A percentile compares a stretch with the other conserved stretches of the same genome.
These are phyloP conservation scores for Chalara sp. DNA, from an alignment of 2,329 filamentous ascomycete species.

Conservation along the genomic window DNA sequence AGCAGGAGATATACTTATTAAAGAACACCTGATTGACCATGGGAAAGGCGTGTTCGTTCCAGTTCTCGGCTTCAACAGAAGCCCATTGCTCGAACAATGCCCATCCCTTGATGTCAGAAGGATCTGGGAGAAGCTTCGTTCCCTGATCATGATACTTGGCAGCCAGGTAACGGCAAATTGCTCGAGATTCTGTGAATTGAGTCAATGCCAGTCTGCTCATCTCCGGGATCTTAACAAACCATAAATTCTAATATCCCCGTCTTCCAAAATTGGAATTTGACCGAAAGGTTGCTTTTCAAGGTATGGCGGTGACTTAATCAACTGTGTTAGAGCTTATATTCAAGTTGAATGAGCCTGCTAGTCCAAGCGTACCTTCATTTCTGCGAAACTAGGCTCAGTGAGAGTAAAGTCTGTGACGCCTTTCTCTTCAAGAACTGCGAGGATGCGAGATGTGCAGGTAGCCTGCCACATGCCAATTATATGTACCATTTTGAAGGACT, in stretches of 20 bases:
- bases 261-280: slow-evolving; percentile 32
- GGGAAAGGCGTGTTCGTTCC: slow-evolving; percentile 20
- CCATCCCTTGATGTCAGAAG: neutral
- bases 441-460: slow-evolving; percentile 33
- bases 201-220: neutral
- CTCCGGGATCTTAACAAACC: neutral
- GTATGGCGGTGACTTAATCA: slow-evolving; percentile 6
- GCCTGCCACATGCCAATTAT: slow-evolving; percentile 14
- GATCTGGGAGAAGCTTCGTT: neutral
- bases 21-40: neutral
- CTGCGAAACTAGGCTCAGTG: slow-evolving; percentile 30
- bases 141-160: slow-evolving; percentile 28
- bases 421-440: slow-evolving; percentile 32
- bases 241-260: slow-evolving; percentile 34
- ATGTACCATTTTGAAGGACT: too few relatives aligned
- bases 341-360: too few relatives aligned
- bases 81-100: slow-evolving; percentile 2
- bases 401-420: slow-evolving; percentile 35
- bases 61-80: slow-evolving; percentile 1
- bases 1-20: neutral
- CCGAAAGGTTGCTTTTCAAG: slow-evolving; percentile 33
- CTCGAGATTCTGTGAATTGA: slow-evolving; percentile 29
- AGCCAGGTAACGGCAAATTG: slow-evolving; percentile 38
- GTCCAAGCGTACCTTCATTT: slow-evolving; percentile 10
- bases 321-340: too few relatives aligned